Evolutionary conservation across 1,284 basidiomycete species (phyloP), one percentile per base, ranked within the genome.

Genomic region (Melampsora occidentalis): DNA sequence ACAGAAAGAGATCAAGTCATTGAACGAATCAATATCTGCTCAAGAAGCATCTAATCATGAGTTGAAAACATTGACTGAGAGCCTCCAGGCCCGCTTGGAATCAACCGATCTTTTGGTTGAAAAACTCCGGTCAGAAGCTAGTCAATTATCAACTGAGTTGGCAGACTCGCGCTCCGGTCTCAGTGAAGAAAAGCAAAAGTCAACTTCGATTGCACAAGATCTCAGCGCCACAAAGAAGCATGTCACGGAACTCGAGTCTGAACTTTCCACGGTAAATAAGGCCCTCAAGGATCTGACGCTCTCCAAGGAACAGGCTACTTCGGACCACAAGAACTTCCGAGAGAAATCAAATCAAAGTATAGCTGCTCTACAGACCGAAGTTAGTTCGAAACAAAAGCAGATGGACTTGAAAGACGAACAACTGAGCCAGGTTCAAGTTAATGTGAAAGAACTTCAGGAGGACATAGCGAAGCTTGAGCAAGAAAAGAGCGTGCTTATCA

Each of bases 401-500:
- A 57, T 68, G 51, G 72, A 76, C 31, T 35, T 67, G 22, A 64
- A 76, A n/a, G 72, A 76, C 35, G 72, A 76, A 25, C 64, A 25
- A 49, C 31, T 76, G 35, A 68, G 46, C 59, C 65, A 76, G 48
- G 25, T 42, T 5, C 51, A 67, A 61, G 49, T 35, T 31, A 33
- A 62, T 28, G 39, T 51, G 6, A 59, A 51, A 22, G 72, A 76
- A 59, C 49, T 76, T 22, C 48, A 66, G 57, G 64, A 76, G 63
- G 72, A 76, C 31, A 69, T 76, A 16, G 42, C 48, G 31, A 42
- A 65, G 9, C 57, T 76, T 25, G 72, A 76, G 57, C 64, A 33
- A 39, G 72, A 76, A 65, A 76, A 76, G 59, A 76, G 66, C 33
- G 64, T 59, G 46, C 22, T 76, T 35, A 76, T 76, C 42, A 76